Base-by-base conservation (phyloP, 75 land plant genomes). In the Selaginella moellendorffii region DNA sequence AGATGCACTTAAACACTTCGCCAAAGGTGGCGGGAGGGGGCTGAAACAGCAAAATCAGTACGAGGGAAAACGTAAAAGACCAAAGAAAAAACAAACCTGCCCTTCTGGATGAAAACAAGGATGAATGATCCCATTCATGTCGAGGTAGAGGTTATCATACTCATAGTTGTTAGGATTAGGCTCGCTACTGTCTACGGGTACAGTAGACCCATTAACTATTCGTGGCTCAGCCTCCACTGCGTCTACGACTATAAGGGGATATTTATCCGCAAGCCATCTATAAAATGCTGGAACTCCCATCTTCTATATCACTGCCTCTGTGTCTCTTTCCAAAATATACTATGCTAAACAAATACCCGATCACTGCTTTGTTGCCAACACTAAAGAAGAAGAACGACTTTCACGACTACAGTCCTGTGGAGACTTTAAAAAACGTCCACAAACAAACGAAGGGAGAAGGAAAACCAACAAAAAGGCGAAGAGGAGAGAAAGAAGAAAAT, bases 71-170 rank as follows among this genome's bases (percentile, higher is more conserved):
- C n/a, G n/a, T n/a, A n/a, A n/a, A n/a, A n/a, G n/a, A n/a, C n/a
- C n/a, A n/a, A n/a, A n/a, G n/a, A n/a, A n/a, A n/a, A n/a, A n/a
- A 22, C 69, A 1, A 81, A 87, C 91, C 64, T 76, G 52, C 30
- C 84, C 85, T 61, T 85, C 88, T 18, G 92, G 92, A 31, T 87
- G 92, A 30, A 87, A 87, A 62, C 88, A 87, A n/a, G 88, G 92
- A 67, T 87, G 92, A 64, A 87, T 87, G 59, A 87, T 87, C 18
- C 83, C 85, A 51, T 87, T 87, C 88, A 85, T 87, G 65, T 87
- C 92, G 28, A 87, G 76, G 54, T 87, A 87, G 28, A 87, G 77
- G 62, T 87, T 87, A 31, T 85, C 92, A 61, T 68, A 85, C 68
- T 87, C 92, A 63, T 36, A 36, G 5, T 14, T 82, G 65, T 87